Percentiles rank a stretch among this genome's conserved stretches.
phyloP scores from a whole-genome alignment of 768 basidiomycete genomes.

The Suillus brevipes region DNA sequence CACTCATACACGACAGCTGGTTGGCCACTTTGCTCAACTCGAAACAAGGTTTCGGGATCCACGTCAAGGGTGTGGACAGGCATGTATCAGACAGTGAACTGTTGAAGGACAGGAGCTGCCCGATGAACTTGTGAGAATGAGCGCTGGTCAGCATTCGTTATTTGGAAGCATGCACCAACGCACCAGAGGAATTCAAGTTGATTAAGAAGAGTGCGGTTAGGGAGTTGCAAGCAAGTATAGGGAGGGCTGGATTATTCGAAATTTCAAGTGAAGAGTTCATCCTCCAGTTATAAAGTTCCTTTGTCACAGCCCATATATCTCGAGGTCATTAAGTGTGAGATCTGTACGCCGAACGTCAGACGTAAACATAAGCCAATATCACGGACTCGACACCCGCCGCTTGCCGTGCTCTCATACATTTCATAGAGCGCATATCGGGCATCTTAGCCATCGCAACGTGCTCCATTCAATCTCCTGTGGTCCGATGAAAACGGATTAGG shows the following conservation, averaged over 20 bases:
- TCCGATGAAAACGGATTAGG: not conserved
- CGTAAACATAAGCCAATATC: not conserved
- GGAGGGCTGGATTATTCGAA: not conserved
- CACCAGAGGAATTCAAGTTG: not conserved
- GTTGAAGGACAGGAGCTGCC: not conserved
- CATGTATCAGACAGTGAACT: not conserved
- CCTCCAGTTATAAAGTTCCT: not conserved
- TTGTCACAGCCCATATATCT: not conserved
- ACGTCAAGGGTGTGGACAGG: not conserved
- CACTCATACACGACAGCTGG: not conserved
- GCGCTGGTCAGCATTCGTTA: not conserved
- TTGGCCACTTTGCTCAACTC: not conserved
- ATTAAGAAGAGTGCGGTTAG: not conserved
- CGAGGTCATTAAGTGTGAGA: not conserved
- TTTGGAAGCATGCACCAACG: not conserved
- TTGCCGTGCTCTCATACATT: too few species aligned
- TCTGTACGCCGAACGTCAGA: not conserved
- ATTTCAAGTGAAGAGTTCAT: not conserved
- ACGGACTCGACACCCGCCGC: not conserved
- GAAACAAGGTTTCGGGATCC: not conserved
- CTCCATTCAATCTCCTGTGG: not conserved
- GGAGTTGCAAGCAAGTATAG: not conserved
- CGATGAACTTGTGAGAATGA: not conserved
- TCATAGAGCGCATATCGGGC: not conserved
- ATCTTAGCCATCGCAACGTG: not conserved